Conservation (phyloP, 2,329 filamentous ascomycete species). For the Xylaria polymorpha region DNA sequence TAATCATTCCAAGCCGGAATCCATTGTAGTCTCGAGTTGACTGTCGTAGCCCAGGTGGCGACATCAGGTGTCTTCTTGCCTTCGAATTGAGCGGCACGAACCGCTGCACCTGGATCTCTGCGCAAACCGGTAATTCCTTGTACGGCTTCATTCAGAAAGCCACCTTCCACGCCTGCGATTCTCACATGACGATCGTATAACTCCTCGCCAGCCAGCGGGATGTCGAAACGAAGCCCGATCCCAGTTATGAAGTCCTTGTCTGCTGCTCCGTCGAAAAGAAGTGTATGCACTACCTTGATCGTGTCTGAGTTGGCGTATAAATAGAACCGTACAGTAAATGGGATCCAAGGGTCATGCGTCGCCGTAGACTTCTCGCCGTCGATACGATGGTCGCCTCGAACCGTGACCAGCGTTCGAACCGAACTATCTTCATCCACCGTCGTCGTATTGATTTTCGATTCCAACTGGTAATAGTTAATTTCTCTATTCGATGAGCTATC, state of each 20-base stretch:
- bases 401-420: conserved; percentile 61
- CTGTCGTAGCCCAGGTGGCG: conserved; percentile 59
- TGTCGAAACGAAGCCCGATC: conserved; percentile 65
- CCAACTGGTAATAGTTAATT: conserved; percentile 59
- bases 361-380: conserved; percentile 39
- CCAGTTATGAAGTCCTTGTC: conserved; percentile 64
- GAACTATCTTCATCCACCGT: conserved; percentile 58
- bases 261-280: conserved; percentile 65
- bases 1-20: conserved; percentile 70
- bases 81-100: conserved; percentile 62
- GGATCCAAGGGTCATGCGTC: conserved; percentile 61
- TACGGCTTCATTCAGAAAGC: conserved; percentile 67
- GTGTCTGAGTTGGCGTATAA: conserved; percentile 67
- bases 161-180: conserved; percentile 65
- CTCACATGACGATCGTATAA: conserved; percentile 69
- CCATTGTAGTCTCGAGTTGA: conserved; percentile 63
- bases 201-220: conserved; percentile 64
- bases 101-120: conserved; percentile 61
- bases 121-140: conserved; percentile 70
- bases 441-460: conserved; percentile 63
- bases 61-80: conserved; percentile 58
- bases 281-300: conserved; percentile 65
- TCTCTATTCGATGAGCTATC: conserved; percentile 51
- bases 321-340: conserved; percentile 68
- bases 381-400: conserved; percentile 54